Evolutionary conservation across 2,329 filamentous ascomycete species (phyloP).

Genomic region (Colletotrichum tanaceti): DNA sequence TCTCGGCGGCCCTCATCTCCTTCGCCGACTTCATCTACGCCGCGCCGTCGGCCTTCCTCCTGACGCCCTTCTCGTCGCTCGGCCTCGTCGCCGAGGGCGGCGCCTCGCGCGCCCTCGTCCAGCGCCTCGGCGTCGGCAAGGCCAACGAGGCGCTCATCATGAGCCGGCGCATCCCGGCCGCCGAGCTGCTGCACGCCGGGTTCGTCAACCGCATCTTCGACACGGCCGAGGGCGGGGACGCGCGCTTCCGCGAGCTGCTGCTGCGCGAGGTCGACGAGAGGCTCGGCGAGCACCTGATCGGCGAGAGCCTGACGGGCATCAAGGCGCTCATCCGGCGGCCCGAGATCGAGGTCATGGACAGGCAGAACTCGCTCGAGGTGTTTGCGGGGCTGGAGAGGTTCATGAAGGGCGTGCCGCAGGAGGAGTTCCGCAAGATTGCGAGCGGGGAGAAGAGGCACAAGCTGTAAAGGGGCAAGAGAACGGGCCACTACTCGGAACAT

Average conservation of each 20-base stretch:
- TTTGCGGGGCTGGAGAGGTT: slow-evolving; percentile 88
- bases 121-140: slow-evolving; percentile 80
- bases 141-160: slow-evolving; percentile 95
- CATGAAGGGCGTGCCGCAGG: slow-evolving; percentile 81
- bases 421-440: slow-evolving; percentile 88
- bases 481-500: no score
- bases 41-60: slow-evolving; percentile 81
- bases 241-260: slow-evolving; percentile 77
- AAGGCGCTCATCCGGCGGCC: slow-evolving; percentile 85
- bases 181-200: slow-evolving; percentile 79
- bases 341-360: slow-evolving; percentile 77
- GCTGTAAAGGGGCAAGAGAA: slow-evolving; percentile 61
- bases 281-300: slow-evolving; percentile 82
- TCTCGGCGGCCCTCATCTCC: slow-evolving; percentile 84
- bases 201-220: slow-evolving; percentile 88
- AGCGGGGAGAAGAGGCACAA: slow-evolving; percentile 95
- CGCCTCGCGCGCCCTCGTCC: slow-evolving; percentile 80
- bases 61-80: slow-evolving; percentile 91
- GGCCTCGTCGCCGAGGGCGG: slow-evolving; percentile 92
- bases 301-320: slow-evolving; percentile 82
- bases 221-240: slow-evolving; percentile 67
- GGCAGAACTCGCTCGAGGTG: slow-evolving; percentile 84
- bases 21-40: slow-evolving; percentile 95
- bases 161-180: slow-evolving; percentile 79
- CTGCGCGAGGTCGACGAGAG: slow-evolving; percentile 83